These are phyloP conservation scores for Echium plantagineum DNA, from an alignment of 257 asterid genomes.

Conservation along the genomic window DNA sequence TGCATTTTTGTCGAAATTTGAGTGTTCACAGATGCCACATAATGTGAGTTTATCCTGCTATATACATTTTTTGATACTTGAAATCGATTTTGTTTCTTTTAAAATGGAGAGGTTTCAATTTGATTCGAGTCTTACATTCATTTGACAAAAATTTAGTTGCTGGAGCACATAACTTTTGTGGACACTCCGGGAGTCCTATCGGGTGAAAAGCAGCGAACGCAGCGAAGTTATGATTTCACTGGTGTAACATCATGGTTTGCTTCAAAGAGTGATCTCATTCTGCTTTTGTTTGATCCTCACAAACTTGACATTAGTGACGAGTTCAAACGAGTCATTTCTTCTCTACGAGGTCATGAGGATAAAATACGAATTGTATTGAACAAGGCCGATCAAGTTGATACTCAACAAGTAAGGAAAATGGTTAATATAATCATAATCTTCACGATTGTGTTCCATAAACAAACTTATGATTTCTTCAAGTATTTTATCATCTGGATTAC, in stretches of 20 bases:
- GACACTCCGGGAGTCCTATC: constrained; percentile 98
- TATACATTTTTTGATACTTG: background rate
- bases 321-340: background rate
- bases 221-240: constrained; percentile 91
- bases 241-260: constrained; percentile 34
- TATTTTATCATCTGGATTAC: background rate
- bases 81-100: background rate
- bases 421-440: background rate
- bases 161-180: constrained; percentile 78
- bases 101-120: background rate
- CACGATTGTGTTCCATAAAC: too few relatives aligned
- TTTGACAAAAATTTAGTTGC: constrained; percentile 31
- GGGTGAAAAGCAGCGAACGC: constrained; percentile 94
- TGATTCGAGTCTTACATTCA: background rate
- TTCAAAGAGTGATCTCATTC: background rate
- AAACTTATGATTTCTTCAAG: background rate
- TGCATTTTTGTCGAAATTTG: constrained; percentile 82
- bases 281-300: background rate
- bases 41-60: constrained; percentile 45
- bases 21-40: constrained; percentile 98
- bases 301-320: background rate
- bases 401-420: background rate
- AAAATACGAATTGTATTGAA: background rate
- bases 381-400: background rate
- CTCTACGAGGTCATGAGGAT: background rate